Evolutionary conservation across 2,329 filamentous ascomycete species (phyloP).

Genomic region (Verticillium alfalfae): DNA sequence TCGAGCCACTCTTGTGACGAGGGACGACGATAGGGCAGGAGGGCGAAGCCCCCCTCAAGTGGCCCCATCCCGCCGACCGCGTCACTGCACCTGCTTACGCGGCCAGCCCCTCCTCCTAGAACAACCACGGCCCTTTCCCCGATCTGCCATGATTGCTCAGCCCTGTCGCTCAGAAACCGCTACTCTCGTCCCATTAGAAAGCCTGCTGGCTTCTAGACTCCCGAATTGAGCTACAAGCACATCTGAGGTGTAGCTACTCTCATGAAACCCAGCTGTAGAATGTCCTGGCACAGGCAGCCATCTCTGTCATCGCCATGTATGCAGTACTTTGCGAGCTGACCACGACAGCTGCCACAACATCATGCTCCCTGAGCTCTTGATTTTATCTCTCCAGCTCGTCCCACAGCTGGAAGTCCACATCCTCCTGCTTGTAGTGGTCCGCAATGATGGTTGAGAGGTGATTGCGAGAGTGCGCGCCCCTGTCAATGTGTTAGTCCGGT

Average conservation of each 20-base stretch:
- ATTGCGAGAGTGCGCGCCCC: constrained; percentile 62
- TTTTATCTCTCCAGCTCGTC: constrained; percentile 20
- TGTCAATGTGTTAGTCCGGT: constrained; percentile 19
- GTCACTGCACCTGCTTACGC: background rate
- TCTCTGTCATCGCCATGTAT: background rate
- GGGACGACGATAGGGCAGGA: background rate
- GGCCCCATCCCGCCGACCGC: background rate
- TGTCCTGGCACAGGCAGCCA: background rate
- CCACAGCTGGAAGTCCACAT: constrained; percentile 56
- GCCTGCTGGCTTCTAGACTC: background rate
- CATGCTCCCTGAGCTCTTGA: background rate
- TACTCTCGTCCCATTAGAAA: background rate
- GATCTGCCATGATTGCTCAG: background rate
- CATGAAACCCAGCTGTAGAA: background rate
- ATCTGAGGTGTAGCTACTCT: background rate
- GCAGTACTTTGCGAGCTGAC: background rate
- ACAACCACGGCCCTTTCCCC: background rate
- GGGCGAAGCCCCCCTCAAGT: background rate
- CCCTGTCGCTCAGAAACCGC: background rate
- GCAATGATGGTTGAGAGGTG: constrained; percentile 69
- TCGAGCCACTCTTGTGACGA: background rate
- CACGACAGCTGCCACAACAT: background rate
- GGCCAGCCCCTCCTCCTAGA: background rate
- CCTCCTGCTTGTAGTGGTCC: constrained; percentile 71
- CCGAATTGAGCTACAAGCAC: background rate